These are phyloP conservation scores for Comarum palustre DNA, from an alignment of 306 rosid genomes.

Conservation along the genomic window DNA sequence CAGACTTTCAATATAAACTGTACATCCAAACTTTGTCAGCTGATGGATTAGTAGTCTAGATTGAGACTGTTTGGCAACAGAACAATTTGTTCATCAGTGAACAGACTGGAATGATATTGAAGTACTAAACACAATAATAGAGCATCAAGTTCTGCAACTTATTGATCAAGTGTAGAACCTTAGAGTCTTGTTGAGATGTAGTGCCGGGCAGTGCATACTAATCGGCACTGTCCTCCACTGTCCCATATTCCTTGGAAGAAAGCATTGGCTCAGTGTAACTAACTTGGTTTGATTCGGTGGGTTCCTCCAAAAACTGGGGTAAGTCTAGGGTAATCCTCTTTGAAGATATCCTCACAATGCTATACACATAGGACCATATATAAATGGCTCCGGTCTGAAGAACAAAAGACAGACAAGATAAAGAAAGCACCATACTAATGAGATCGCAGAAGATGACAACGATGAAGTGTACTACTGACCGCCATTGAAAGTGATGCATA, in stretches of 20 bases:
- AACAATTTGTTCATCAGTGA: not conserved
- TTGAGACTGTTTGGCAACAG: not conserved
- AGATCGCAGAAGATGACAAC: not conserved
- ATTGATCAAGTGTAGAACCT: conserved; percentile 32
- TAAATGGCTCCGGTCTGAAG: conserved; percentile 63
- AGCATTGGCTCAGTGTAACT: conserved; percentile 32
- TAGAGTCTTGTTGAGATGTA: conserved; percentile 25
- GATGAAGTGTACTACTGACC: conserved; percentile 21
- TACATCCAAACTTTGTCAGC: not conserved
- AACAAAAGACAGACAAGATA: not conserved
- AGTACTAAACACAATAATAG: not conserved
- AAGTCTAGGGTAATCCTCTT: conserved; percentile 22
- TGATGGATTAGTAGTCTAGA: not conserved
- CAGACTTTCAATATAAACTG: not conserved
- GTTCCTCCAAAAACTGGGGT: conserved; percentile 25
- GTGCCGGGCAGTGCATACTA: conserved; percentile 29
- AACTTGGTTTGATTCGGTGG: conserved; percentile 26
- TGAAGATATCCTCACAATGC: conserved; percentile 65
- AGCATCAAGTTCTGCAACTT: not conserved
- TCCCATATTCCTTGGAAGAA: conserved; percentile 21
- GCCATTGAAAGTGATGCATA: conserved; percentile 66
- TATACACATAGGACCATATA: conserved; percentile 80
- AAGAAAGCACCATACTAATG: not conserved
- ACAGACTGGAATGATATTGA: not conserved
- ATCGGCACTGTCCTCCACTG: conserved; percentile 32